Evolutionary conservation across 2,329 filamentous ascomycete genomes (phyloP).

Genomic region (Salinomyces thailandicus): DNA sequence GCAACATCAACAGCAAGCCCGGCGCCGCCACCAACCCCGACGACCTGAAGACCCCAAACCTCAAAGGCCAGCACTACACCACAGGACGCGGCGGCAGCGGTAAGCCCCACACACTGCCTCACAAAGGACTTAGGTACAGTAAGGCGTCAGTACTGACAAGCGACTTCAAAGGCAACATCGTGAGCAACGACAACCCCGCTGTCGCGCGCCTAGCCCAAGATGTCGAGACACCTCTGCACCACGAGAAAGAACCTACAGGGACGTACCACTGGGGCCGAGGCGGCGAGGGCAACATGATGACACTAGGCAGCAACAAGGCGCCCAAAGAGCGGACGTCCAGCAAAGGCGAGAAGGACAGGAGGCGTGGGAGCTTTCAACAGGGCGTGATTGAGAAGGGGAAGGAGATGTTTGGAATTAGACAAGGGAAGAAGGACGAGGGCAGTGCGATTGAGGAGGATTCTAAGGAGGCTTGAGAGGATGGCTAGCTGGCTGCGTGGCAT

Average conservation of each 20-base stretch:
- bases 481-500: too few relatives aligned
- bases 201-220: conserved; percentile 73
- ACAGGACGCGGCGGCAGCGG: conserved; percentile 81
- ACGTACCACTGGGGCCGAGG: conserved; percentile 61
- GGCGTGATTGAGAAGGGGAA: conserved; percentile 45
- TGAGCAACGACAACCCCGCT: conserved; percentile 58
- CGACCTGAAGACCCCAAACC: conserved; percentile 69
- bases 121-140: too few relatives aligned
- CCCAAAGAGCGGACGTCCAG: conserved; percentile 9
- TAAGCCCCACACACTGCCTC: conserved; percentile 43
- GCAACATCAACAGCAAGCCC: conserved; percentile 37
- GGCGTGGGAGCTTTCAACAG: conserved; percentile 23
- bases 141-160: conserved; percentile 25
- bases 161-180: conserved; percentile 72
- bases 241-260: conserved; percentile 46
- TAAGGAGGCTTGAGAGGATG: background rate
- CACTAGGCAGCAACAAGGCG: conserved; percentile 34
- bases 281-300: conserved; percentile 58
- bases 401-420: conserved; percentile 37
- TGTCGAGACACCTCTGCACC: conserved; percentile 47
- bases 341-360: conserved; percentile 21
- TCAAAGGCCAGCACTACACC: conserved; percentile 76
- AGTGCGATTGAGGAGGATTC: conserved; percentile 2
- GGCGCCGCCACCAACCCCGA: conserved; percentile 29
- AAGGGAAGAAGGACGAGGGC: conserved; percentile 27